Evolutionary conservation across 805 yeast genomes (phyloP).

Genomic region (Metschnikowia shivogae): DNA sequence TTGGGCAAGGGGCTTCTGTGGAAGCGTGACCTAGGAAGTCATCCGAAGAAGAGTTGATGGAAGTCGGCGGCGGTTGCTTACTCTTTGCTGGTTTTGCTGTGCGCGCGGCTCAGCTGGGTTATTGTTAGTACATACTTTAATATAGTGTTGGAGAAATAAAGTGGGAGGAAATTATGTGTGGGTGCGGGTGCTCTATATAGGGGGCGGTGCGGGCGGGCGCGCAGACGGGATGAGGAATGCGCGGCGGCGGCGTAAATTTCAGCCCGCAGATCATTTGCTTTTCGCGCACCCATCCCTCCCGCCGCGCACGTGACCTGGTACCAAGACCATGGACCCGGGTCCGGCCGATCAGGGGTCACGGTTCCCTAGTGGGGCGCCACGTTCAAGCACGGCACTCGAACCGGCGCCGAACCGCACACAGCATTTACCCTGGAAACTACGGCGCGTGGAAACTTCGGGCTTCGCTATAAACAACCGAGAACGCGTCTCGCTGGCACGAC

Average conservation of each 20-base stretch:
- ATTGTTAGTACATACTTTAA: conserved; percentile 17
- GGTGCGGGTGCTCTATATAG: conserved; percentile 21
- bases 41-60: too few relatives aligned
- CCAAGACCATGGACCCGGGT: too few relatives aligned
- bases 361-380: too few relatives aligned
- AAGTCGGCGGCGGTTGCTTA: too few relatives aligned
- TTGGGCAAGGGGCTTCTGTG: too few relatives aligned
- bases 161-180: conserved; percentile 16
- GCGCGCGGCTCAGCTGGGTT: conserved; percentile 15
- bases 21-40: too few relatives aligned
- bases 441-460: not conserved
- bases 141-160: conserved; percentile 18
- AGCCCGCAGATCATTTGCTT: conserved; percentile 11
- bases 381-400: too few relatives aligned
- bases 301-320: not conserved
- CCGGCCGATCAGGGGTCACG: too few relatives aligned
- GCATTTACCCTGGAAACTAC: too few relatives aligned
- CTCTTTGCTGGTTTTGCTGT: not conserved
- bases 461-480: conserved; percentile 1
- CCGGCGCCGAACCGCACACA: too few relatives aligned
- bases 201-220: conserved; percentile 15
- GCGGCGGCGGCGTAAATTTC: conserved; percentile 17
- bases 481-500: not conserved
- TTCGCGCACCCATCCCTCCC: not conserved
- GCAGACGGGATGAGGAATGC: conserved; percentile 17